phyloP scores from a whole-genome alignment of 495 filamentous ascomycete species.

The Emericellopsis terricola region DNA sequence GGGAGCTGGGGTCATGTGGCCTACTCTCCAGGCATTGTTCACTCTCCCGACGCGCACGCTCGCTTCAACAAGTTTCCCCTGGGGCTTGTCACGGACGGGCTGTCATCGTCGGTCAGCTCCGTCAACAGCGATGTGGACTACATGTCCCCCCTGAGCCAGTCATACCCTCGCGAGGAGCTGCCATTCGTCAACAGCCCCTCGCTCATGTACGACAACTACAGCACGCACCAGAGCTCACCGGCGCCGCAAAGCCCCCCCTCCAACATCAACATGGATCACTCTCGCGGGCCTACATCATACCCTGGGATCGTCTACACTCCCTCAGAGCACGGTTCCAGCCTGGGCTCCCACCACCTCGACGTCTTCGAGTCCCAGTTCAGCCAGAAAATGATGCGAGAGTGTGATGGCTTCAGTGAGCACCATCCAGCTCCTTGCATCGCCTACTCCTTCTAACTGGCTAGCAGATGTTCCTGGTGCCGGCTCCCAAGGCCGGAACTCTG shows the following conservation, averaged over 20 bases:
- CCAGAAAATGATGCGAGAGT: constrained; percentile 25
- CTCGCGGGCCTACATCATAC: constrained; percentile 29
- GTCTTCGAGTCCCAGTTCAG: constrained; percentile 24
- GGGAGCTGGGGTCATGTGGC: constrained; percentile 1
- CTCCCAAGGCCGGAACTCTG: background rate
- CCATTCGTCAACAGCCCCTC: constrained; percentile 31
- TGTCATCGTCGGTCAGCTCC: constrained; percentile 29
- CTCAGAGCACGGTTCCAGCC: constrained; percentile 27
- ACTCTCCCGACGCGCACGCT: constrained; percentile 1
- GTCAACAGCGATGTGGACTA: constrained; percentile 34
- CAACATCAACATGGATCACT: constrained; percentile 31
- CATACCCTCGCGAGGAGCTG: constrained; percentile 31
- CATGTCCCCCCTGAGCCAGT: constrained; percentile 30
- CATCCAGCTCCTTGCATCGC: constrained; percentile 3
- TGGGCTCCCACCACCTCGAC: constrained; percentile 22
- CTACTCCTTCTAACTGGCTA: constrained; percentile 2
- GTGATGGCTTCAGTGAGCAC: constrained; percentile 26
- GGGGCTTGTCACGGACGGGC: constrained; percentile 19
- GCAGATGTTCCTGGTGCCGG: constrained; percentile 2
- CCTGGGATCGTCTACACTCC: constrained; percentile 29
- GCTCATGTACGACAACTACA: constrained; percentile 31
- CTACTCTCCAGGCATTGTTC: constrained; percentile 1
- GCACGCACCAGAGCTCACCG: constrained; percentile 21
- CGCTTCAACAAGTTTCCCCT: constrained; percentile 5
- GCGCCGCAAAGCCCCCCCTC: constrained; percentile 31